Percentiles rank a stretch among this genome's conserved stretches.
Evolutionary conservation across 2,329 filamentous ascomycete species (phyloP).

Genomic region (Madurella fahalii): DNA sequence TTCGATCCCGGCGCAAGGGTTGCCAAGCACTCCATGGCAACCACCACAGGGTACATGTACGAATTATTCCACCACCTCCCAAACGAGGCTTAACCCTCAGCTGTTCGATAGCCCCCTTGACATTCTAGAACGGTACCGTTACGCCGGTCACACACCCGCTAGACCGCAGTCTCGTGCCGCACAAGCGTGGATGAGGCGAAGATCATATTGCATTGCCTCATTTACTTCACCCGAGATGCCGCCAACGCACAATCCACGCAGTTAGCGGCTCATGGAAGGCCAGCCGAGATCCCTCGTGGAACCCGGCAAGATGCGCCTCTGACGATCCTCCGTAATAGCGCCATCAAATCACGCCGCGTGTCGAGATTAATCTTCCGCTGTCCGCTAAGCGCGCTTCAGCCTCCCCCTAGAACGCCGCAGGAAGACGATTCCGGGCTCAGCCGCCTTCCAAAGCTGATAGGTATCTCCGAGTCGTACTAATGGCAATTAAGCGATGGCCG

Average conservation of each 20-base stretch:
- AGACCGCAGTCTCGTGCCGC: not conserved
- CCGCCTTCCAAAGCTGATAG: conserved; percentile 1
- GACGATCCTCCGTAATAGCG: conserved; percentile 1
- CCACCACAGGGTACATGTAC: no score
- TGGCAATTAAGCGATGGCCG: conserved; percentile 19
- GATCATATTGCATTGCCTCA: conserved; percentile 13
- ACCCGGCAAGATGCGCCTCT: conserved; percentile 1
- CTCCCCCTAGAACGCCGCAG: conserved; percentile 1
- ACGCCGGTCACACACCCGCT: no score
- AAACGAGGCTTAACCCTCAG: no score
- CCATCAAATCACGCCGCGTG: conserved; percentile 7
- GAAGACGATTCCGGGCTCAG: conserved; percentile 17
- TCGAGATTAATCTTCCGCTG: conserved; percentile 16
- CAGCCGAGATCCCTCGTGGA: conserved; percentile 12
- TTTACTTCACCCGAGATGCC: conserved; percentile 19
- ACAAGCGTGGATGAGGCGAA: not conserved
- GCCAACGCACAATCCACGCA: conserved; percentile 2
- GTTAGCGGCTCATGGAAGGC: conserved; percentile 7
- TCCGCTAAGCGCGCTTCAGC: conserved; percentile 4
- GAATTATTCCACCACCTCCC: no score
- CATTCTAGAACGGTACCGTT: no score
- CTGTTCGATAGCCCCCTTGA: no score
- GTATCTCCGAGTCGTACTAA: not conserved
- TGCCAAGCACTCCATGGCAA: no score
- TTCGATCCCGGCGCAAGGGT: no score